A percentile compares a stretch with the other conserved stretches of the same genome.
phyloP scores from a whole-genome alignment of 352 stramenopile species.

The Phytophthora sp. region DNA sequence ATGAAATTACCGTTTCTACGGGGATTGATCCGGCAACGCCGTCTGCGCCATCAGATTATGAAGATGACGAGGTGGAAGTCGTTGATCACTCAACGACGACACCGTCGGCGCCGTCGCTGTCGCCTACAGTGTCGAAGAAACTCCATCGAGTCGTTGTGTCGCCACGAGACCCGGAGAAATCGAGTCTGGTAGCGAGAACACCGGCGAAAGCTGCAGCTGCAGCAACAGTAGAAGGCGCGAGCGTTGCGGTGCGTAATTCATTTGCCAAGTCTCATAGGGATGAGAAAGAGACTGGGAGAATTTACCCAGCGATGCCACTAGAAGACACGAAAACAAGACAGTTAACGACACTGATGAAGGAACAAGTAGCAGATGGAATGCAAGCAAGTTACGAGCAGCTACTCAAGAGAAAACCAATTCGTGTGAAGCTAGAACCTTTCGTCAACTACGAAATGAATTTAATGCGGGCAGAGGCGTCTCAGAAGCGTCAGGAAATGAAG shows the following conservation, averaged over 20 bases:
- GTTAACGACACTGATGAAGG: slow-evolving; percentile 7
- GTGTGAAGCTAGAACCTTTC: slow-evolving; percentile 82
- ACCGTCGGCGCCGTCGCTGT: slow-evolving; percentile 50
- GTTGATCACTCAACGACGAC: slow-evolving; percentile 21
- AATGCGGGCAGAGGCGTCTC: slow-evolving; percentile 70
- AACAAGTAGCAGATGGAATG: slow-evolving; percentile 1
- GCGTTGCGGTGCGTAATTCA: slow-evolving; percentile 44
- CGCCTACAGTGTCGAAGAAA: slow-evolving; percentile 53
- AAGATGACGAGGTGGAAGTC: slow-evolving; percentile 21
- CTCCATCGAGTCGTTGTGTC: slow-evolving; percentile 31
- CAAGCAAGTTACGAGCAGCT: slow-evolving; percentile 38
- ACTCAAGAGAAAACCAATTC: slow-evolving; percentile 58
- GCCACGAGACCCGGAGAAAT: slow-evolving; percentile 26
- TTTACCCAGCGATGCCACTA: slow-evolving; percentile 51
- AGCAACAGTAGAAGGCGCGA: slow-evolving; percentile 36
- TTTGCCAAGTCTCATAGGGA: slow-evolving; percentile 53
- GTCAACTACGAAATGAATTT: slow-evolving; percentile 88
- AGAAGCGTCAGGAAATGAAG: slow-evolving; percentile 84
- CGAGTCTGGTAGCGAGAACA: slow-evolving; percentile 26
- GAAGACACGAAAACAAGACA: slow-evolving; percentile 7
- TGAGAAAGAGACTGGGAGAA: slow-evolving; percentile 36
- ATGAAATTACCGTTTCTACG: slow-evolving; percentile 30
- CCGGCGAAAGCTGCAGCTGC: background rate
- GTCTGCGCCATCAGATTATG: slow-evolving; percentile 40
- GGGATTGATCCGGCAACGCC: slow-evolving; percentile 12